Evolutionary conservation across 768 basidiomycete species (phyloP).

Genomic region (Rhodotorula babjevae): DNA sequence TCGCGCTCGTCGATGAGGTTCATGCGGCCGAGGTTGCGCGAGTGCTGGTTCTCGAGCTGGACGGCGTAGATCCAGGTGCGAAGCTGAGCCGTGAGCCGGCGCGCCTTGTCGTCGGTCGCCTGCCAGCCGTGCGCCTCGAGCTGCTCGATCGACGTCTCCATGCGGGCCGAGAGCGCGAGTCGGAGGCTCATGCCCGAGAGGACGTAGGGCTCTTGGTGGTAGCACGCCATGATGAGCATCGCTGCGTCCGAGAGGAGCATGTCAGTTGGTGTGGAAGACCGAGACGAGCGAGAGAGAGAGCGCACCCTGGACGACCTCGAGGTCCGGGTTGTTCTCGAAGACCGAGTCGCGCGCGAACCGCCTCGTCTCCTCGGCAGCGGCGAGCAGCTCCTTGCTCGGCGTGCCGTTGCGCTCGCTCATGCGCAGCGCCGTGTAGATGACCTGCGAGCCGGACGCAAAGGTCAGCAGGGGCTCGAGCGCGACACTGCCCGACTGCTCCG

Average conservation of each 20-base stretch:
- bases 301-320: conserved; percentile 7
- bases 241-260: not conserved
- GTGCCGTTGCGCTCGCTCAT: not conserved
- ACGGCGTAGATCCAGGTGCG: conserved; percentile 17
- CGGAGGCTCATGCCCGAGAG: conserved; percentile 11
- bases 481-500: too few relatives aligned
- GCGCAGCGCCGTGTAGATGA: conserved; percentile 5
- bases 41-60: conserved; percentile 13
- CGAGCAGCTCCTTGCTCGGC: conserved; percentile 11
- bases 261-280: not conserved
- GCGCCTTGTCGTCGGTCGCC: conserved; percentile 20
- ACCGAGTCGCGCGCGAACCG: conserved; percentile 9
- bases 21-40: conserved; percentile 4
- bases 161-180: not conserved
- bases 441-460: too few relatives aligned
- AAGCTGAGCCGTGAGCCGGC: not conserved
- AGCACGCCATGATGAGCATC: conserved; percentile 9
- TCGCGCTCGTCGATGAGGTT: conserved; percentile 6
- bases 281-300: not conserved
- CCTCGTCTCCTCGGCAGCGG: conserved; percentile 21
- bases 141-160: conserved; percentile 8
- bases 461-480: too few relatives aligned
- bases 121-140: conserved; percentile 14
- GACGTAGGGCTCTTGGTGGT: conserved; percentile 15
- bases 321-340: conserved; percentile 1